Percentiles rank a stretch among this genome's conserved stretches.
phyloP scores from a whole-genome alignment of 345 rosid species.

The Sonneratia alba region DNA sequence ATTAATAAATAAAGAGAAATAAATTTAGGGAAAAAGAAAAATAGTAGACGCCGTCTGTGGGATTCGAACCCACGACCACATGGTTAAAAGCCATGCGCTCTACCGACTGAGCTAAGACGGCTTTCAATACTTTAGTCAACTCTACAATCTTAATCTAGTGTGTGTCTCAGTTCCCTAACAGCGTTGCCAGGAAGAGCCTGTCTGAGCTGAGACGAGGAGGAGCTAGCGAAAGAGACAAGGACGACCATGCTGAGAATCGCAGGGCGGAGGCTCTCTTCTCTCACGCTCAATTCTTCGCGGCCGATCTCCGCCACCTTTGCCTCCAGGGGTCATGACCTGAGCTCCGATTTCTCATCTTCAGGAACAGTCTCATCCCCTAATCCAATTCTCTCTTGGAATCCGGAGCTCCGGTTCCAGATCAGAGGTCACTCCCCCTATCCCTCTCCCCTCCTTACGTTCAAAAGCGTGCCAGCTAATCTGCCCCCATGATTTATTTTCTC shows the following conservation, averaged over 20 bases:
- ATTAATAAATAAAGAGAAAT: neutral
- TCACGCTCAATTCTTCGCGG: conserved; percentile 32
- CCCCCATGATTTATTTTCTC: neutral
- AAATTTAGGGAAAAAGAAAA: neutral
- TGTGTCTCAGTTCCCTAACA: neutral
- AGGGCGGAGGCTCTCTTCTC: conserved; percentile 60
- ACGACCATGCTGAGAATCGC: conserved; percentile 62
- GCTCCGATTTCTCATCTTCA: conserved; percentile 16
- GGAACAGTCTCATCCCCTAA: conserved; percentile 27
- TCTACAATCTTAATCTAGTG: too few relatives aligned
- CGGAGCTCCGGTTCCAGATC: conserved; percentile 24
- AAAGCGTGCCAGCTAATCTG: too few relatives aligned
- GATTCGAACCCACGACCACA: conserved; percentile 79
- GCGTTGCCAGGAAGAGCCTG: neutral
- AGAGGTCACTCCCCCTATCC: conserved; percentile 35
- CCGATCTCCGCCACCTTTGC: conserved; percentile 32
- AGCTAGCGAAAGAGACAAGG: neutral
- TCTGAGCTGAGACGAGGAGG: neutral
- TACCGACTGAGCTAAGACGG: conserved; percentile 82
- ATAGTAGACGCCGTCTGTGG: conserved; percentile 51
- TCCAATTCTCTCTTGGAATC: conserved; percentile 17
- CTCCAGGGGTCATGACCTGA: conserved; percentile 20
- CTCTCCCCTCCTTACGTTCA: neutral
- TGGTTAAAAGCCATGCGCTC: conserved; percentile 83
- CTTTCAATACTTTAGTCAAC: neutral